A percentile compares a stretch with the other conserved stretches of the same genome.
phyloP scores from a whole-genome alignment of 2,329 filamentous ascomycete genomes.

The Aspergillus ochraceoroseus region DNA sequence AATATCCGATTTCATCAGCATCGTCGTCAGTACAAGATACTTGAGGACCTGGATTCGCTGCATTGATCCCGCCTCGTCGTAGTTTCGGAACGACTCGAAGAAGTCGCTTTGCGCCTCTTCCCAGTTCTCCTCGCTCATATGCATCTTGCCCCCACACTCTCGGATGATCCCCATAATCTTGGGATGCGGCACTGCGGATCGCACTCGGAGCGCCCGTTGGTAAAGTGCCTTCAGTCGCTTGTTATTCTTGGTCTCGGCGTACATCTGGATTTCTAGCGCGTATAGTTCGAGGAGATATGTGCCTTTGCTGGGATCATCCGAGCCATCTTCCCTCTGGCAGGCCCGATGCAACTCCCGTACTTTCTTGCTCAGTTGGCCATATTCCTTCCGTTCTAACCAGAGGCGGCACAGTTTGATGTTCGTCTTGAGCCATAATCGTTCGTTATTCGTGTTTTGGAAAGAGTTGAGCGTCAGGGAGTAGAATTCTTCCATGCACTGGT shows the following conservation, averaged over 20 bases:
- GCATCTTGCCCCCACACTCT: slow-evolving; percentile 99
- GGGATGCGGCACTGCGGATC: slow-evolving; percentile 95
- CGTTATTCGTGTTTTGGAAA: slow-evolving; percentile 96
- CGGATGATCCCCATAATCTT: slow-evolving; percentile 99
- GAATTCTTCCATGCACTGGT: slow-evolving; percentile 85
- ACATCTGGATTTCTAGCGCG: slow-evolving; percentile 97
- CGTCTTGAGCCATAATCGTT: slow-evolving; percentile 94
- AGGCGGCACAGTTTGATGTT: slow-evolving; percentile 94
- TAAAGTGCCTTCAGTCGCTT: slow-evolving; percentile 93
- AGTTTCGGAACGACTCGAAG: slow-evolving; percentile 97
- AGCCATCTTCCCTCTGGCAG: slow-evolving; percentile 81
- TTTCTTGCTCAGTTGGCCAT: slow-evolving; percentile 71
- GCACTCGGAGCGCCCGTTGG: slow-evolving; percentile 82
- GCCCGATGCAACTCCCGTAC: slow-evolving; percentile 82
- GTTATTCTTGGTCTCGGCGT: slow-evolving; percentile 93
- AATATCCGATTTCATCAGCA: slow-evolving; percentile 98
- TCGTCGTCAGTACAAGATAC: slow-evolving; percentile 91
- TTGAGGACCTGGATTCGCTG: slow-evolving; percentile 97
- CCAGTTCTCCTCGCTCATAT: slow-evolving; percentile 99
- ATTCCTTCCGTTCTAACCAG: slow-evolving; percentile 87
- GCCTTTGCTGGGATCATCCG: slow-evolving; percentile 81
- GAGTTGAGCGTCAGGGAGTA: slow-evolving; percentile 90
- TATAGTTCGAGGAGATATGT: slow-evolving; percentile 96
- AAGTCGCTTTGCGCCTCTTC: slow-evolving; percentile 95
- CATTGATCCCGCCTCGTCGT: slow-evolving; percentile 93